Percentiles rank a stretch among this genome's conserved stretches.
These are phyloP conservation scores for Boletus insuetus DNA, from an alignment of 768 basidiomycete genomes.

Conservation along the genomic window DNA sequence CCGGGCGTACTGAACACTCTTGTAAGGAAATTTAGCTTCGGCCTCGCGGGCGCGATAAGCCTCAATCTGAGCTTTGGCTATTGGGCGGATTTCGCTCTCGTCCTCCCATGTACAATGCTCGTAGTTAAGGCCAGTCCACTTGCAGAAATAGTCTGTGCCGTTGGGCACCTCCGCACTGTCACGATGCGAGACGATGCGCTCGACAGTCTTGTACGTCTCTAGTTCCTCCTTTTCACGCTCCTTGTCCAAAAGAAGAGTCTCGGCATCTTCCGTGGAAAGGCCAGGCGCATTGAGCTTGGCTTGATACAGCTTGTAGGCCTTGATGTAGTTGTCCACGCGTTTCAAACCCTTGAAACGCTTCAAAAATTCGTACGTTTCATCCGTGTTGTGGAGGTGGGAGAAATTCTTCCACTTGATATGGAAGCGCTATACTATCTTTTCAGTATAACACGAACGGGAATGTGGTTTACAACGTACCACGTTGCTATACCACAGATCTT, in stretches of 20 bases:
- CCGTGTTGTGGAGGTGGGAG: conserved; percentile 98
- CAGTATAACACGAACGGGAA: not conserved
- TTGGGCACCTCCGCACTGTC: conserved; percentile 48
- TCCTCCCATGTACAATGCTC: conserved; percentile 96
- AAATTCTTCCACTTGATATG: conserved; percentile 99
- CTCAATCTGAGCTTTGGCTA: conserved; percentile 75
- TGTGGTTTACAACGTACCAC: conserved; percentile 49
- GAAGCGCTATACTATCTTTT: conserved; percentile 64
- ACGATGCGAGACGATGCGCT: conserved; percentile 82
- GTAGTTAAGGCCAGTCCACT: conserved; percentile 93
- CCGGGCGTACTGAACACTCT: conserved; percentile 66
- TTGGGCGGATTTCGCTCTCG: conserved; percentile 72
- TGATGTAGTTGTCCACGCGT: conserved; percentile 99
- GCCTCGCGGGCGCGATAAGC: conserved; percentile 75
- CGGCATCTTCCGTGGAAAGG: conserved; percentile 82
- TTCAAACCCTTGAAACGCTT: conserved; percentile 95
- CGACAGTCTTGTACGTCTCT: conserved; percentile 88
- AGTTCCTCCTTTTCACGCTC: conserved; percentile 90
- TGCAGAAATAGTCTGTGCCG: conserved; percentile 88
- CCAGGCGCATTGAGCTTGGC: conserved; percentile 60
- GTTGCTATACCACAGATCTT: conserved; percentile 86
- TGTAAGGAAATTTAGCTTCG: conserved; percentile 81
- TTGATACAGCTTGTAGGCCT: conserved; percentile 76
- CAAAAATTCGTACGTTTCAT: conserved; percentile 94
- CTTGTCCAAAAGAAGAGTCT: conserved; percentile 84